A percentile compares a stretch with the other conserved stretches of the same genome.
Evolutionary conservation across 202 grass and related monocot species (phyloP).

Genomic region (Panicum virgatum): DNA sequence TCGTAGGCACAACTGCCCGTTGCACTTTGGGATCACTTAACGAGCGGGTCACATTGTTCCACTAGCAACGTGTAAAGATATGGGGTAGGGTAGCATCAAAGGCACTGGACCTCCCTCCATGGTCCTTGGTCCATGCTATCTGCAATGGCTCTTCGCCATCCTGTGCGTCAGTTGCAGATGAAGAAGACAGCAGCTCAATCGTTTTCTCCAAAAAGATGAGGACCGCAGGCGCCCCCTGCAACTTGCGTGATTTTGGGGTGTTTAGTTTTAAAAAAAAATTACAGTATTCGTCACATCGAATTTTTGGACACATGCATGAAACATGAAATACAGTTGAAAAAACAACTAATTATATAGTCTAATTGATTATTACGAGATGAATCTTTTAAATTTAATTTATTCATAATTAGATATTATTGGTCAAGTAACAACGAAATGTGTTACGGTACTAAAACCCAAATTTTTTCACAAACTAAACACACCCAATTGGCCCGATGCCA

Average conservation of each 20-base stretch:
- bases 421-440: too few species aligned
- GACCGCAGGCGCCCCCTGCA: constrained; percentile 36
- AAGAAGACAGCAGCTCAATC: constrained; percentile 44
- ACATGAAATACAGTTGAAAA: too few species aligned
- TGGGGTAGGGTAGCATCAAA: constrained; percentile 9
- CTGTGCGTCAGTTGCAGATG: constrained; percentile 32
- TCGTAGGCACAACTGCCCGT: neutral
- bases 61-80: neutral
- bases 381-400: too few species aligned
- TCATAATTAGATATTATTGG: too few species aligned
- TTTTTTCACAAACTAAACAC: too few species aligned
- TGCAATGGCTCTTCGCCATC: neutral
- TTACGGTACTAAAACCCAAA: too few species aligned
- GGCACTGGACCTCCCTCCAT: neutral
- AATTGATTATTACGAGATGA: too few species aligned
- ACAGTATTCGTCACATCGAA: too few species aligned
- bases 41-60: neutral
- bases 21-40: neutral
- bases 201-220: constrained; percentile 50
- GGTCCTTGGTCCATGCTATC: constrained; percentile 19
- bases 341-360: too few species aligned
- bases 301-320: too few species aligned
- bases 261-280: too few species aligned
- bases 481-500: constrained; percentile 41
- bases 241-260: constrained; percentile 28